These are phyloP conservation scores for Xylaria hypoxylon DNA, from an alignment of 2,329 filamentous ascomycete species.

Conservation along the genomic window DNA sequence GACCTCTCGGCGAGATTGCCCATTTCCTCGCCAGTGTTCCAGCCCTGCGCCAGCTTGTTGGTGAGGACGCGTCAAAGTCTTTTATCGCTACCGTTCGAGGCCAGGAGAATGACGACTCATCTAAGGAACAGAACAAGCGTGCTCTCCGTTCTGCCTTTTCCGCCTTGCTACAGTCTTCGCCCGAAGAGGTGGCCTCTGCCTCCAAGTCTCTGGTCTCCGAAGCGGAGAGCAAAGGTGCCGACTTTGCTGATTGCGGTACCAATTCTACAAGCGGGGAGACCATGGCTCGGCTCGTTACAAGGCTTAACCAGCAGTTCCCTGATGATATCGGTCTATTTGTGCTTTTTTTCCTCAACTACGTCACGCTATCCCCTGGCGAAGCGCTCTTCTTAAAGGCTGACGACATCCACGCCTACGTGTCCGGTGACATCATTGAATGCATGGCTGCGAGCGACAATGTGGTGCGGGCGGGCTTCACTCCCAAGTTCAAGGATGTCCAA, in stretches of 20 bases:
- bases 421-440: slow-evolving; percentile 96
- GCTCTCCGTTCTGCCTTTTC: slow-evolving; percentile 81
- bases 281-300: slow-evolving; percentile 79
- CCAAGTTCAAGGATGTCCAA: slow-evolving; percentile 96
- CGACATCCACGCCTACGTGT: slow-evolving; percentile 95
- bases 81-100: slow-evolving; percentile 67
- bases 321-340: slow-evolving; percentile 93
- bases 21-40: slow-evolving; percentile 76
- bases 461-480: slow-evolving; percentile 95
- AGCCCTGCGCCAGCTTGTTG: slow-evolving; percentile 74
- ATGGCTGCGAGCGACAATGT: slow-evolving; percentile 99
- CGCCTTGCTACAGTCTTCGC: slow-evolving; percentile 81
- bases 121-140: slow-evolving; percentile 74
- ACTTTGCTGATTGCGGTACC: slow-evolving; percentile 81
- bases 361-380: slow-evolving; percentile 87
- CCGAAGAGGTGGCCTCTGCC: slow-evolving; percentile 72
- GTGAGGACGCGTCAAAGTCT: slow-evolving; percentile 69
- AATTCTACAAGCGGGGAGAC: slow-evolving; percentile 75
- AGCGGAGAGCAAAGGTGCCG: slow-evolving; percentile 73
- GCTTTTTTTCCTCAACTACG: slow-evolving; percentile 96
- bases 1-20: slow-evolving; percentile 84
- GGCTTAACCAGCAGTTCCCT: slow-evolving; percentile 86
- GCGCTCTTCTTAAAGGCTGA: slow-evolving; percentile 96
- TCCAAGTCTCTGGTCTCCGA: slow-evolving; percentile 76
- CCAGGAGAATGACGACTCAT: slow-evolving; percentile 57